Evolutionary conservation across 257 asterid species (phyloP).

Genomic region (Sherardia arvensis): DNA sequence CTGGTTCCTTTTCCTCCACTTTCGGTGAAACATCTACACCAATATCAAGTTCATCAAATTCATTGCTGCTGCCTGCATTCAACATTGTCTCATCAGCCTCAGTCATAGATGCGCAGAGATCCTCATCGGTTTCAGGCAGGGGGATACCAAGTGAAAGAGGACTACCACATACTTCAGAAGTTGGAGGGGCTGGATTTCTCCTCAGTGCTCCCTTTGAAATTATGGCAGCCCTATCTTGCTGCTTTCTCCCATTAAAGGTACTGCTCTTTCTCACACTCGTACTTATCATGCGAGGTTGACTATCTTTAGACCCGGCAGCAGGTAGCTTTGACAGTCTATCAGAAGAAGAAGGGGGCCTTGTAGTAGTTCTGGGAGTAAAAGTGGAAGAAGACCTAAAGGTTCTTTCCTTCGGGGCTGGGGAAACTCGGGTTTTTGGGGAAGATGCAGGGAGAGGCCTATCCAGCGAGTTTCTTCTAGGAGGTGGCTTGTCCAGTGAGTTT

Average conservation of each 20-base stretch:
- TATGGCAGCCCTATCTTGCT: conserved; percentile 8
- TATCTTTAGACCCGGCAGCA: conserved; percentile 15
- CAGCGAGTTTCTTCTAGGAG: conserved; percentile 26
- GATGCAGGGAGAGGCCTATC: conserved; percentile 48
- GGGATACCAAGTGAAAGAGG: conserved; percentile 11
- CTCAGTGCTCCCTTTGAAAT: background rate
- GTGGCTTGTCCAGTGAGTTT: conserved; percentile 23
- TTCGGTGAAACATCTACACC: conserved; percentile 16
- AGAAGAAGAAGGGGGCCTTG: conserved; percentile 17
- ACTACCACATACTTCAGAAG: conserved; percentile 6
- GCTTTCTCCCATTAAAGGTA: conserved; percentile 15
- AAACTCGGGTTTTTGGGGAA: conserved; percentile 28
- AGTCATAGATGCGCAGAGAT: conserved; percentile 16
- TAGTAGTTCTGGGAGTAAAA: conserved; percentile 17
- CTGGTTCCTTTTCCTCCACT: conserved; percentile 10
- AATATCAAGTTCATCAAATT: conserved; percentile 6
- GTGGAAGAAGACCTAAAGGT: conserved; percentile 34
- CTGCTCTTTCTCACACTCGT: conserved; percentile 22
- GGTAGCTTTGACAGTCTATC: conserved; percentile 22
- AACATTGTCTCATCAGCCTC: conserved; percentile 28
- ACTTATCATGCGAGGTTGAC: conserved; percentile 21
- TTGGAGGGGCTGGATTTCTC: conserved; percentile 1
- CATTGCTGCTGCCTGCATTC: conserved; percentile 7
- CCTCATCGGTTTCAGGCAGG: conserved; percentile 15
- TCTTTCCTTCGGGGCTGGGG: conserved; percentile 29